phyloP scores from a whole-genome alignment of 306 rosid species.

The Lagenaria siceraria region DNA sequence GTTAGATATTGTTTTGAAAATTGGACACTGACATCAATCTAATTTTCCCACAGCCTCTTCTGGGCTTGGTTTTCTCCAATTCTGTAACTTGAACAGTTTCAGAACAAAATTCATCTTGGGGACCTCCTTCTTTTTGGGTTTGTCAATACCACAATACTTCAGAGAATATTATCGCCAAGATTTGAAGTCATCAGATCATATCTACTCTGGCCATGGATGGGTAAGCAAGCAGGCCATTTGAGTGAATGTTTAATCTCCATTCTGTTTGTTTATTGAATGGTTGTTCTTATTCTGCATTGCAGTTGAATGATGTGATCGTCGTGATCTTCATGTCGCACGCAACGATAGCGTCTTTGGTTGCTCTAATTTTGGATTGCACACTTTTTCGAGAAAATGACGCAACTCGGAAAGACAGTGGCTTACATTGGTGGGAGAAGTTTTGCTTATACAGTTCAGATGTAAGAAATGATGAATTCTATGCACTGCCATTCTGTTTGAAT shows the following conservation, averaged over 20 bases:
- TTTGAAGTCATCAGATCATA: slow-evolving; percentile 12
- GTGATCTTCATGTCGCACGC: slow-evolving; percentile 65
- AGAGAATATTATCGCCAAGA: slow-evolving; percentile 39
- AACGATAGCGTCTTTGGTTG: slow-evolving; percentile 56
- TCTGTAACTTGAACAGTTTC: slow-evolving; percentile 76
- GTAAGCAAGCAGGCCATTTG: slow-evolving; percentile 31
- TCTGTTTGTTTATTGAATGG: neutral
- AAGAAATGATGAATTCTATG: slow-evolving; percentile 61
- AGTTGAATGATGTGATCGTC: slow-evolving; percentile 34
- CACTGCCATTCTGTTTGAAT: slow-evolving; percentile 40
- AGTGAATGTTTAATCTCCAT: neutral
- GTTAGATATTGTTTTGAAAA: neutral
- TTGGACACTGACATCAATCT: neutral
- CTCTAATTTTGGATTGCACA: slow-evolving; percentile 45
- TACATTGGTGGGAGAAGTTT: slow-evolving; percentile 72
- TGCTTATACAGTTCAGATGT: slow-evolving; percentile 39
- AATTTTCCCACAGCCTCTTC: slow-evolving; percentile 46
- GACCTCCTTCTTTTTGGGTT: slow-evolving; percentile 63
- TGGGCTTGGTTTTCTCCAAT: slow-evolving; percentile 75
- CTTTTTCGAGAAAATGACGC: slow-evolving; percentile 32
- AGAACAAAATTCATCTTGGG: slow-evolving; percentile 67
- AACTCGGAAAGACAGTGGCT: slow-evolving; percentile 36
- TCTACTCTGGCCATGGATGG: slow-evolving; percentile 37
- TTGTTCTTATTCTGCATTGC: slow-evolving; percentile 4
- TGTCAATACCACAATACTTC: slow-evolving; percentile 81